Conservation (phyloP, 2,329 filamentous ascomycete species). For the Exophiala bonariae region DNA sequence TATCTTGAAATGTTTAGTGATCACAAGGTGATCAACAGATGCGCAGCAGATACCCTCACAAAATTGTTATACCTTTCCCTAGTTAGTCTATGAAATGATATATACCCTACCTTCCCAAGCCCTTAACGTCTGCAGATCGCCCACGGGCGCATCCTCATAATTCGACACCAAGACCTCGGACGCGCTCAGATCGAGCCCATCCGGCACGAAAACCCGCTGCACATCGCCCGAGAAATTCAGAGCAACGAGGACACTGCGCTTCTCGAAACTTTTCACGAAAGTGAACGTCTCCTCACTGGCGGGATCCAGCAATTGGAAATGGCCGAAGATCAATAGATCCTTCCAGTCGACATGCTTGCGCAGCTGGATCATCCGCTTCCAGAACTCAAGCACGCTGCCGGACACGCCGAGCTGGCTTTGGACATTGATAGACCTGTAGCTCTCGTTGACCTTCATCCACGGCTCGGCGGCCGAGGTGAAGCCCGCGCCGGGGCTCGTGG, state of each 20-base stretch:
- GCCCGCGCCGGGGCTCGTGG: constrained; percentile 50
- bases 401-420: neutral
- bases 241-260: neutral
- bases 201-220: neutral
- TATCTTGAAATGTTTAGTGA: no score
- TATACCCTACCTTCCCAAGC: neutral
- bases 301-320: constrained; percentile 13
- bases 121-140: neutral
- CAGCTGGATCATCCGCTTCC: neutral
- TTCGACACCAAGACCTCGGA: neutral
- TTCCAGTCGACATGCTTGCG: constrained; percentile 13
- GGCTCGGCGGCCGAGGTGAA: constrained; percentile 53
- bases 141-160: neutral
- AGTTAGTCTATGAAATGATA: neutral
- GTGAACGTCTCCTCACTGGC: constrained; percentile 4
- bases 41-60: no score
- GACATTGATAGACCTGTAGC: constrained; percentile 39
- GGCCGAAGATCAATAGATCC: constrained; percentile 19
- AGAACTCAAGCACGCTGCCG: neutral
- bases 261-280: neutral
- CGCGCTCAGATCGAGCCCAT: neutral
- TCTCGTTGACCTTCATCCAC: constrained; percentile 61
- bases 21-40: no score
- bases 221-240: constrained; percentile 9
- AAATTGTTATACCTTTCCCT: no score